Evolutionary conservation across 495 filamentous ascomycete species (phyloP).

Genomic region (Xylaria sp.): DNA sequence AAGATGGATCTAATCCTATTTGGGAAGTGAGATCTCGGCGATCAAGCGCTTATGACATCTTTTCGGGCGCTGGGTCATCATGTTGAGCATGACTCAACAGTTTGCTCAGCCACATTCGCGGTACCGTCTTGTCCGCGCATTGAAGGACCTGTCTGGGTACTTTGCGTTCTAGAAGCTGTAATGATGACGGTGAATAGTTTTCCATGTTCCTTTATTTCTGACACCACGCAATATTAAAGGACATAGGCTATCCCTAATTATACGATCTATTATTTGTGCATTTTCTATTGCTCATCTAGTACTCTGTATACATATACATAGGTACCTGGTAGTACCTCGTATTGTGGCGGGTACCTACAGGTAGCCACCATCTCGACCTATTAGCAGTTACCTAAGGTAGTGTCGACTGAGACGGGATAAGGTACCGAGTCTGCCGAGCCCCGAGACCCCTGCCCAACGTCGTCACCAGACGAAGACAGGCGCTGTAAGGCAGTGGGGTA

Average conservation of each 20-base stretch:
- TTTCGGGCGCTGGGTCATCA: neutral
- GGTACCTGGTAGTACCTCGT: neutral
- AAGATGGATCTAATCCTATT: neutral
- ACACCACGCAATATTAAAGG: neutral
- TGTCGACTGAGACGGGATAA: neutral
- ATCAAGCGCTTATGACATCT: conserved; percentile 14
- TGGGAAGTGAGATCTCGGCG: conserved; percentile 1
- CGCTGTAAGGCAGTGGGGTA: conserved; percentile 16
- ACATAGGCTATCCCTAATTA: neutral
- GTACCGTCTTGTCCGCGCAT: neutral
- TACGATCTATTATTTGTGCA: neutral
- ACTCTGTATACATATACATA: too few species aligned
- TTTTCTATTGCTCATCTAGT: too few species aligned
- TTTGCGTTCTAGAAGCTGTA: neutral
- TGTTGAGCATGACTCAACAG: conserved; percentile 12
- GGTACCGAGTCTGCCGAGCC: conserved; percentile 18
- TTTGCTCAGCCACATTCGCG: conserved; percentile 14
- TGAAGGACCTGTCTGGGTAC: neutral
- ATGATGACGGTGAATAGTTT: neutral
- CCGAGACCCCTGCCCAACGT: conserved; percentile 1
- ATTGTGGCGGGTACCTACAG: conserved; percentile 11
- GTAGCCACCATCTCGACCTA: neutral
- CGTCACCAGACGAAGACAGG: conserved; percentile 20
- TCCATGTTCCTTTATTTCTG: neutral
- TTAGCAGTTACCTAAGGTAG: neutral